Evolutionary conservation across 2,329 filamentous ascomycete species (phyloP).

Genomic region (Fusarium irregulare): DNA sequence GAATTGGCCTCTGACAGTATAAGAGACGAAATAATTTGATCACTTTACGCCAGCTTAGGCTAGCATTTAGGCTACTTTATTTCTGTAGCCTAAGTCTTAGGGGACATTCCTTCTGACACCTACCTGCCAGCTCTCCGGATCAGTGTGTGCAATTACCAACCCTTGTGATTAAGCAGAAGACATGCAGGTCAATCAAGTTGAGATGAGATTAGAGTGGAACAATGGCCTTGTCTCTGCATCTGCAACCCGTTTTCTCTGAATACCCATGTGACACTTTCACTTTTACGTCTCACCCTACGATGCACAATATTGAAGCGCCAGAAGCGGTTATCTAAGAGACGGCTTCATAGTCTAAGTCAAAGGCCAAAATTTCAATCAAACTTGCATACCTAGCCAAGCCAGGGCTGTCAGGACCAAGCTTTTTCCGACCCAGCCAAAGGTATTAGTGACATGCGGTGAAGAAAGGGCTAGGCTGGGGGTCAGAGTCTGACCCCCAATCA

Average conservation of each 20-base stretch:
- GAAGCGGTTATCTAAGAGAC: constrained; percentile 8
- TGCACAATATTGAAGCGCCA: constrained; percentile 23
- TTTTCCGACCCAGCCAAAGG: constrained; percentile 12
- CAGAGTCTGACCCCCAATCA: constrained; percentile 33
- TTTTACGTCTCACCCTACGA: constrained; percentile 20
- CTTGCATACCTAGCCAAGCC: constrained; percentile 29
- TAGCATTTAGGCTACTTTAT: too few species aligned
- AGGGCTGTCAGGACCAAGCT: constrained; percentile 22
- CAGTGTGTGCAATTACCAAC: background rate
- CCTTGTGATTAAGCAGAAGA: constrained; percentile 3
- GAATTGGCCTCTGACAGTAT: too few species aligned
- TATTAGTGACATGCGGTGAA: constrained; percentile 45
- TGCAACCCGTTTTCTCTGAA: constrained; percentile 7
- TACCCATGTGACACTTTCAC: constrained; percentile 18
- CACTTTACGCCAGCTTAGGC: too few species aligned
- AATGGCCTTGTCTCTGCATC: background rate
- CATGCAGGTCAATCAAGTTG: constrained; percentile 1
- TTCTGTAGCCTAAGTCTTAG: too few species aligned
- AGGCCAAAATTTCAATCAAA: constrained; percentile 32
- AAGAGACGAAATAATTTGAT: too few species aligned
- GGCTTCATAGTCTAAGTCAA: constrained; percentile 1
- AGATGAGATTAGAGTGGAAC: background rate
- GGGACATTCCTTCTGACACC: too few species aligned
- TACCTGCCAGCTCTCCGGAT: background rate
- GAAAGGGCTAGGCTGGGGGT: constrained; percentile 21